These are phyloP conservation scores for Jackrogersella minutella DNA, from an alignment of 495 filamentous ascomycete species.

Conservation along the genomic window DNA sequence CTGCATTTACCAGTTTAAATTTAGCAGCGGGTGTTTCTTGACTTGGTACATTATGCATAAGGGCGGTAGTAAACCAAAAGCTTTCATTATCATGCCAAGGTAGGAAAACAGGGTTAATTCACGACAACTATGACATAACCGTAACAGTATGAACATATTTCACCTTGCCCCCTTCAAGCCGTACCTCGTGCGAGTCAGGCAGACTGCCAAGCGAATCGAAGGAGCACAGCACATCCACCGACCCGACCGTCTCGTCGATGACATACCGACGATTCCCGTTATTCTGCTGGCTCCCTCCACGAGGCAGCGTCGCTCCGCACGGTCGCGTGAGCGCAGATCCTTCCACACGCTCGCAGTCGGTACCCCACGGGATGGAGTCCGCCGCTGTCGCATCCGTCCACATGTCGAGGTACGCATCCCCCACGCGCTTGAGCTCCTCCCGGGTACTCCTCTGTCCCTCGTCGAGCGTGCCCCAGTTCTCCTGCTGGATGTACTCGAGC, in stretches of 20 bases:
- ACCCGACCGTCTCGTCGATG: conserved; percentile 58
- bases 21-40: too few relatives aligned
- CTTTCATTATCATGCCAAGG: too few relatives aligned
- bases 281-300: conserved; percentile 48
- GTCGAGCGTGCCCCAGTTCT: conserved; percentile 52
- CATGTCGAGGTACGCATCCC: conserved; percentile 60
- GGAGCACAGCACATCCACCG: conserved; percentile 56
- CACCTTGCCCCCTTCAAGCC: conserved; percentile 54
- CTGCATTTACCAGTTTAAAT: too few relatives aligned
- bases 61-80: neutral
- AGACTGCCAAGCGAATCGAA: conserved; percentile 55
- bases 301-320: conserved; percentile 50
- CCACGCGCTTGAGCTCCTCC: conserved; percentile 52
- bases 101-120: neutral
- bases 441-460: conserved; percentile 41
- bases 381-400: conserved; percentile 57
- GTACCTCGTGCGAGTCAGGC: conserved; percentile 59
- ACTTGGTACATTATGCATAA: too few relatives aligned
- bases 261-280: conserved; percentile 58
- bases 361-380: conserved; percentile 56
- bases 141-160: conserved; percentile 58
- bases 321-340: conserved; percentile 50
- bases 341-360: conserved; percentile 57
- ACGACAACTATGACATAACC: conserved; percentile 16
- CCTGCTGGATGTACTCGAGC: conserved; percentile 50